These are phyloP conservation scores for Begonia loranthoides DNA, from an alignment of 306 rosid genomes.

Conservation along the genomic window DNA sequence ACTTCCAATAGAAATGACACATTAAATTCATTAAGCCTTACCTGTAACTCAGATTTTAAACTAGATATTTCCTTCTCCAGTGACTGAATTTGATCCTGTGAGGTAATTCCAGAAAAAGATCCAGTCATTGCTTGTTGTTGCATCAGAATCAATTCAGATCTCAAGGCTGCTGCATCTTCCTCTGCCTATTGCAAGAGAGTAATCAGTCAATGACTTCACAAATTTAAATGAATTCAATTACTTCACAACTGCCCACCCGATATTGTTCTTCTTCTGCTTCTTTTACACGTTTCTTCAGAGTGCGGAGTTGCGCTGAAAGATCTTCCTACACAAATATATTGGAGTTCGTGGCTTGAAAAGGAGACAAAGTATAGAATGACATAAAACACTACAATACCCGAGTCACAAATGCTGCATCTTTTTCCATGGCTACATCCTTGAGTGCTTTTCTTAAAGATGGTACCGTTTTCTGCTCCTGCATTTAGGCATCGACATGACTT, in stretches of 20 bases:
- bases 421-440: conserved; percentile 93
- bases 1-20: conserved; percentile 3
- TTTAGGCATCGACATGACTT: not conserved
- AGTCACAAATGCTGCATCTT: conserved; percentile 92
- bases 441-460: conserved; percentile 87
- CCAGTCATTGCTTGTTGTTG: conserved; percentile 76
- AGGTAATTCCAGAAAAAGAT: conserved; percentile 29
- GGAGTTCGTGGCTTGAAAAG: conserved; percentile 1
- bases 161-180: conserved; percentile 89
- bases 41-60: conserved; percentile 63
- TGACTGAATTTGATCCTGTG: conserved; percentile 50
- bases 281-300: conserved; percentile 65
- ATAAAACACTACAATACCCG: conserved; percentile 29
- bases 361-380: conserved; percentile 4
- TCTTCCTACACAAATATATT: conserved; percentile 56
- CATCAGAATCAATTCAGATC: conserved; percentile 73
- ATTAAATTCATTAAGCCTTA: conserved; percentile 10
- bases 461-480: conserved; percentile 57
- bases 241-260: conserved; percentile 39
- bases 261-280: conserved; percentile 96
- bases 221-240: too few species aligned
- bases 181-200: conserved; percentile 62
- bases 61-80: conserved; percentile 65
- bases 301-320: conserved; percentile 74
- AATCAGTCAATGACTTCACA: conserved; percentile 5